A percentile compares a stretch with the other conserved stretches of the same genome.
Evolutionary conservation across 495 filamentous ascomycete genomes (phyloP).

Genomic region (Pseudotulostoma volvatum): DNA sequence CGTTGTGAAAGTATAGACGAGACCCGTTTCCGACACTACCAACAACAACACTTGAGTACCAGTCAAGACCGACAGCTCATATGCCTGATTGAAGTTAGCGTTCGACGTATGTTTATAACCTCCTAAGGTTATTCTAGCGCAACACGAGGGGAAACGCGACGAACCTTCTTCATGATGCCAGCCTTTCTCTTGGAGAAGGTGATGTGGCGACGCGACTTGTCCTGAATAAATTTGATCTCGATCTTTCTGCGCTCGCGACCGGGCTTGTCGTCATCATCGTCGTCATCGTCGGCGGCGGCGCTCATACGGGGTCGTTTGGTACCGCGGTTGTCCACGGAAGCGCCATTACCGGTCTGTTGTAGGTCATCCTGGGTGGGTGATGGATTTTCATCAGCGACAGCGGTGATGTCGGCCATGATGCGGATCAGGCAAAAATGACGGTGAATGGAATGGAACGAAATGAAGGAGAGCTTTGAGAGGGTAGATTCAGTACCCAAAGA

Average conservation of each 20-base stretch:
- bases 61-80: slow-evolving; percentile 93
- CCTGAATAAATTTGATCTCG: slow-evolving; percentile 99
- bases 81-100: slow-evolving; percentile 43
- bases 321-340: slow-evolving; percentile 45
- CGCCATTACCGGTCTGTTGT: slow-evolving; percentile 33
- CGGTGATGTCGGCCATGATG: slow-evolving; percentile 30
- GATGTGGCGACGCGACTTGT: slow-evolving; percentile 99
- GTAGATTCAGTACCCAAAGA: slow-evolving; percentile 25
- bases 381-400: slow-evolving; percentile 31
- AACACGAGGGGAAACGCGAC: slow-evolving; percentile 11
- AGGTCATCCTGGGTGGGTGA: slow-evolving; percentile 36
- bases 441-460: background rate
- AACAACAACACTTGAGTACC: slow-evolving; percentile 95
- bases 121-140: no score
- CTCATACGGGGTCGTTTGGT: slow-evolving; percentile 83
- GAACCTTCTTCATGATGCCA: slow-evolving; percentile 99
- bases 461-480: slow-evolving; percentile 4
- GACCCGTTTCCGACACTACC: slow-evolving; percentile 94
- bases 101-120: no score
- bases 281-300: slow-evolving; percentile 75
- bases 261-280: slow-evolving; percentile 96
- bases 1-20: slow-evolving; percentile 99
- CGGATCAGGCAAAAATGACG: slow-evolving; percentile 2
- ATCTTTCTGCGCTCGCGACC: slow-evolving; percentile 98
- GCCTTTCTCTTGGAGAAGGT: slow-evolving; percentile 99